A percentile compares a stretch with the other conserved stretches of the same genome.
These are phyloP conservation scores for Trifolium fragiferum DNA, from an alignment of 306 rosid species.

Conservation along the genomic window DNA sequence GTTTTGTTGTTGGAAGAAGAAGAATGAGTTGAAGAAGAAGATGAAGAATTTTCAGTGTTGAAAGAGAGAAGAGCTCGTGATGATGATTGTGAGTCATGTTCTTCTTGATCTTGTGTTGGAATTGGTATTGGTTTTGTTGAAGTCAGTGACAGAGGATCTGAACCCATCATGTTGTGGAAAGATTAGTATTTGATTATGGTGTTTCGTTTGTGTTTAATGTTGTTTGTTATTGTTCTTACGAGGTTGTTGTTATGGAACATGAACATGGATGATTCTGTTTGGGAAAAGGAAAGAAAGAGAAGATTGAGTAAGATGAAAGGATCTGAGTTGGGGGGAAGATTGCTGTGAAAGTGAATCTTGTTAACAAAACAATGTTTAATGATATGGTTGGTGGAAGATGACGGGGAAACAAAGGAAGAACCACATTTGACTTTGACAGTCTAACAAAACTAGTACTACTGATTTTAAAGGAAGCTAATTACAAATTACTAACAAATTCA, in stretches of 20 bases:
- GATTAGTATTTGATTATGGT: not conserved
- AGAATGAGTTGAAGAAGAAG: constrained; percentile 37
- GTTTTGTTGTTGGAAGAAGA: constrained; percentile 47
- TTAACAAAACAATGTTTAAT: not conserved
- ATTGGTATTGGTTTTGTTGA: constrained; percentile 51
- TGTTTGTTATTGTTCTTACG: not conserved
- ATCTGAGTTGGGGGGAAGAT: constrained; percentile 16
- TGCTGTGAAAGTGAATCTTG: not conserved
- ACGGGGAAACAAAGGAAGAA: constrained; percentile 12
- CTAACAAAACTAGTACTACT: not conserved
- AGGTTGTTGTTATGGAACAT: constrained; percentile 29
- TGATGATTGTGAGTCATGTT: constrained; percentile 58
- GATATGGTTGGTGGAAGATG: constrained; percentile 3
- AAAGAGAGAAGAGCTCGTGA: constrained; percentile 72
- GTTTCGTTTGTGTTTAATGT: not conserved
- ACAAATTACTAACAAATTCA: too few species aligned
- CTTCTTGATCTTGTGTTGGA: constrained; percentile 67
- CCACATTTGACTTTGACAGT: not conserved
- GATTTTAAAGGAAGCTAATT: too few species aligned
- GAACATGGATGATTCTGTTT: not conserved
- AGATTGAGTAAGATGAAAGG: constrained; percentile 39
- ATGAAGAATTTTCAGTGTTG: constrained; percentile 56
- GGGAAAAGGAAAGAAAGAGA: not conserved
- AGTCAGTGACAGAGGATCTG: constrained; percentile 49
- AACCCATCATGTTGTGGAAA: constrained; percentile 56